Evolutionary conservation across 306 rosid species (phyloP), one percentile per base, ranked within the genome.

Genomic region (Acacia crassicarpa): DNA sequence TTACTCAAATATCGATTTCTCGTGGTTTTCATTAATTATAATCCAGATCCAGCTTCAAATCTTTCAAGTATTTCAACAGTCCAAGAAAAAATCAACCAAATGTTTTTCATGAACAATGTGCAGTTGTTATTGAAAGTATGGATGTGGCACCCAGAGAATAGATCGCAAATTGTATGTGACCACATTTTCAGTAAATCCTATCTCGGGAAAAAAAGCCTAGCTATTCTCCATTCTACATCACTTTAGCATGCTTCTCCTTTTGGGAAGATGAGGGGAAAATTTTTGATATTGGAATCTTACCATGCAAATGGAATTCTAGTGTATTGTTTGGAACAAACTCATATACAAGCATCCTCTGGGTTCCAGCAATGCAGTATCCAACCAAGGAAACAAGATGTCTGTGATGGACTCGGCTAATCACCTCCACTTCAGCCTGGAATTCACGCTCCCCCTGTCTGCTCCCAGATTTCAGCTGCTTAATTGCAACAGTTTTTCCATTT

Each of bases 381-480:
- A 89, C 91, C 30, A 91, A 82, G 45, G 91, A 85, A 81, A 91
- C 95, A 67, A 91, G 95, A 62, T 91, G 88, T 46, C 89, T 83
- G 75, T 91, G 93, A 86, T 91, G 95, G 65, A 91, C 89, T 30
- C 90, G 93, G 73, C 89, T 76, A 75, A 91, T 89, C 82, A 91
- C 88, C 75, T 91, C 94, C 0, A 91, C 90, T 86, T 89, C 94
- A 1, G 94, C 91, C 76, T 68, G 86, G 49, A 91, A 91, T 77
- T 91, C 95, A 16, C 95, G 95, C 70, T 91, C 93, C 68, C 93
- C 93, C 45, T 91, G 93, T 38, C 83, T 72, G 25, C 93, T 91
- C 80, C 85, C 91, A 56, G 85, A 87, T 78, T 86, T 91, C 62
- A 86, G 83, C 76, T 88, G 95, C 87, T 89, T 91, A 38, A 91